Conservation (phyloP, 1,284 basidiomycete genomes). For the Ganoderma lingzhi region DNA sequence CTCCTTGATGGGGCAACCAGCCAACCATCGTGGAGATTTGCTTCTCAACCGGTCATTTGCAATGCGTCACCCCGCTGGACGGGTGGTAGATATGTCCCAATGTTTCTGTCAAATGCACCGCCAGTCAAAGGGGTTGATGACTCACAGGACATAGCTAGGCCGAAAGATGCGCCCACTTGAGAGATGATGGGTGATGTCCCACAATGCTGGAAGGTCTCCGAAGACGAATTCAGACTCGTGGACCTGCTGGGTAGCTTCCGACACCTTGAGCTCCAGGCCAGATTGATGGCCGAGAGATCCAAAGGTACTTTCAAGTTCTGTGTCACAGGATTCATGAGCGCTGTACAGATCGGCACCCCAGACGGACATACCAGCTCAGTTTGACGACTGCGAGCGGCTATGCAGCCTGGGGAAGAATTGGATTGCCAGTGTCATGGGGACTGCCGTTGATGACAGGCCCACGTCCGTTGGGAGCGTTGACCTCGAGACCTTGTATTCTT, state of each 20-base stretch:
- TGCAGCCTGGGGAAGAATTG: not conserved
- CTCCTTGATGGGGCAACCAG: not conserved
- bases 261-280: not conserved
- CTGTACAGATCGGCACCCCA: not conserved
- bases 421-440: not conserved
- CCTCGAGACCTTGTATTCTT: slow-evolving; percentile 12
- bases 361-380: not conserved
- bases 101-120: slow-evolving; percentile 1
- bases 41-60: not conserved
- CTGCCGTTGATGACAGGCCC: not conserved
- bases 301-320: not conserved
- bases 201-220: not conserved
- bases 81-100: not conserved
- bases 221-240: not conserved
- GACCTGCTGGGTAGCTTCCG: not conserved
- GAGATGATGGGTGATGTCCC: not conserved
- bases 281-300: not conserved
- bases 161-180: slow-evolving; percentile 2
- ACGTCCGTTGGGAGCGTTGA: not conserved
- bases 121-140: not conserved
- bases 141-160: not conserved
- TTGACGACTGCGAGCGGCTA: not conserved
- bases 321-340: not conserved
- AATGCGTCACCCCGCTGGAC: not conserved
- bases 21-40: not conserved